These are phyloP conservation scores for Myxozyma neotropica DNA, from an alignment of 805 yeast species.

Conservation along the genomic window DNA sequence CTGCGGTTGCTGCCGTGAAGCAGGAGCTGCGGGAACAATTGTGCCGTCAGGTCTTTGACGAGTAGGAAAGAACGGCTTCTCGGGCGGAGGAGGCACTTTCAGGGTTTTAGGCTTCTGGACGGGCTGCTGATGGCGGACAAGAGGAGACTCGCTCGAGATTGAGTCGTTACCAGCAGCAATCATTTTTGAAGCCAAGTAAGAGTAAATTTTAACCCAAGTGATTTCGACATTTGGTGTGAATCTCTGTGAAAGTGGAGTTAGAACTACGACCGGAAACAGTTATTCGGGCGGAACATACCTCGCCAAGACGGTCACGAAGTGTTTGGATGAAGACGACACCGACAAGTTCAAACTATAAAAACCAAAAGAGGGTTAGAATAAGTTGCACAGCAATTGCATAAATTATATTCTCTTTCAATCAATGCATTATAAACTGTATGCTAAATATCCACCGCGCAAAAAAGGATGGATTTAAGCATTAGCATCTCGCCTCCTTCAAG, in stretches of 20 bases:
- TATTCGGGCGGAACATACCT: conserved; percentile 5
- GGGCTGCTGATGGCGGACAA: too few relatives aligned
- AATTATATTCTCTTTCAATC: too few relatives aligned
- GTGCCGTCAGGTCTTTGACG: too few relatives aligned
- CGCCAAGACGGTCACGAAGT: conserved; percentile 55
- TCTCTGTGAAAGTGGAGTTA: conserved; percentile 1
- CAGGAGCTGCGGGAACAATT: too few relatives aligned
- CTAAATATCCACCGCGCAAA: too few relatives aligned
- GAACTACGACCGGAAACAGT: neutral
- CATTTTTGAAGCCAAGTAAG: conserved; percentile 40
- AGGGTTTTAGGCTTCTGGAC: neutral
- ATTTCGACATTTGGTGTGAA: conserved; percentile 35
- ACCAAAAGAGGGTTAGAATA: neutral
- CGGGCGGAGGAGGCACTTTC: too few relatives aligned
- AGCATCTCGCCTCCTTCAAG: too few relatives aligned
- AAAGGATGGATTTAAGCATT: too few relatives aligned
- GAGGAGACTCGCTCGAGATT: neutral
- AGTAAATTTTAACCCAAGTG: conserved; percentile 41
- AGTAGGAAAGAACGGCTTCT: neutral
- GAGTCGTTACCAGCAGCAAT: conserved; percentile 28
- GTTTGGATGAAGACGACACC: conserved; percentile 64
- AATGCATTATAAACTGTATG: too few relatives aligned
- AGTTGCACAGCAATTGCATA: neutral
- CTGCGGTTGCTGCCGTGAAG: too few relatives aligned
- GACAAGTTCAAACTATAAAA: conserved; percentile 53